Percentiles rank a stretch among this genome's conserved stretches.
phyloP scores from a whole-genome alignment of 495 filamentous ascomycete genomes.

The Penicillium pancosmium region DNA sequence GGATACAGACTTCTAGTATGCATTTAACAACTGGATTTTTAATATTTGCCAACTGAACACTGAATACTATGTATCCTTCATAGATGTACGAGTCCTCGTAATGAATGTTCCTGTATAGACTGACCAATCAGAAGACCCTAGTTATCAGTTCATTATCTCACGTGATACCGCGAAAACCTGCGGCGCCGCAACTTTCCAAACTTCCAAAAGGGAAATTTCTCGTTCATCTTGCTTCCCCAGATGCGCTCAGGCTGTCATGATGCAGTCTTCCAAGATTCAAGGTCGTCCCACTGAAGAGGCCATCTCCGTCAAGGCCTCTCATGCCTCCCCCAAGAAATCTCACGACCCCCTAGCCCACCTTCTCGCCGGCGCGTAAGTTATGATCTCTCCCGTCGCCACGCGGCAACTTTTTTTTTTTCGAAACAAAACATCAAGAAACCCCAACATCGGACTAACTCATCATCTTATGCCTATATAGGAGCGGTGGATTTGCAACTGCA shows the following conservation, averaged over 20 bases:
- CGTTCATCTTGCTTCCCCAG: constrained; percentile 8
- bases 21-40: too few relatives aligned
- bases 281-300: constrained; percentile 18
- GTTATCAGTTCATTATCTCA: constrained; percentile 19
- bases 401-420: neutral
- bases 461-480: constrained; percentile 44
- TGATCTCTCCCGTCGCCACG: constrained; percentile 8
- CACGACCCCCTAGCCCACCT: constrained; percentile 72
- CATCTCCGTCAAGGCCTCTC: constrained; percentile 11
- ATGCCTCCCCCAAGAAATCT: constrained; percentile 19
- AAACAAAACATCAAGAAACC: neutral
- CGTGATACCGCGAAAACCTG: constrained; percentile 25
- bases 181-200: constrained; percentile 13
- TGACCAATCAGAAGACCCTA: neutral
- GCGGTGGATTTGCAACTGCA: constrained; percentile 84
- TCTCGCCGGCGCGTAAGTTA: constrained; percentile 79
- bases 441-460: too few relatives aligned
- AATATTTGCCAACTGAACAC: too few relatives aligned
- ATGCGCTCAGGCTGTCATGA: constrained; percentile 18
- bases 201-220: constrained; percentile 23
- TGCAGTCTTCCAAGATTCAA: constrained; percentile 26
- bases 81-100: too few relatives aligned
- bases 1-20: too few relatives aligned
- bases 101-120: neutral
- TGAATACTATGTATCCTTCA: neutral